Evolutionary conservation across 2,329 filamentous ascomycete genomes (phyloP).

Genomic region (Cordyceps farinosa): DNA sequence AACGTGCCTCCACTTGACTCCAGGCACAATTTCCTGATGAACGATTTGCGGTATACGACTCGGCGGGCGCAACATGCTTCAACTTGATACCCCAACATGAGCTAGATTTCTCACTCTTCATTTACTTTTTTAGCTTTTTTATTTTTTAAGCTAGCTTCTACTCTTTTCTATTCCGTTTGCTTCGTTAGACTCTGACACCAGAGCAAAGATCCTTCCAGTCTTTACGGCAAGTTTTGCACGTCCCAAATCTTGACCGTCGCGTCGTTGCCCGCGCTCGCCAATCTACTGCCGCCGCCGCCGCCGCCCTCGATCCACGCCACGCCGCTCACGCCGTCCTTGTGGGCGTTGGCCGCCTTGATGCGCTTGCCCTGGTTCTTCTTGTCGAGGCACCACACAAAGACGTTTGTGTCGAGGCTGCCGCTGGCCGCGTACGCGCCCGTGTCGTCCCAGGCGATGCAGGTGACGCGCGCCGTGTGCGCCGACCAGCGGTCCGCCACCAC

Average conservation of each 20-base stretch:
- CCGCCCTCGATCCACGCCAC: slow-evolving; percentile 72
- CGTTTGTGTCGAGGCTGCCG: slow-evolving; percentile 83
- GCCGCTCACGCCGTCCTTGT: slow-evolving; percentile 92
- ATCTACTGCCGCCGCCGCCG: slow-evolving; percentile 37
- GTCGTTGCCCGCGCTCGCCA: slow-evolving; percentile 81
- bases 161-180: not conserved
- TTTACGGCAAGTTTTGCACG: slow-evolving; percentile 32
- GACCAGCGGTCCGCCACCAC: slow-evolving; percentile 74
- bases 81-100: slow-evolving; percentile 12
- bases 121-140: not conserved
- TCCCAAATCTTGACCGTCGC: slow-evolving; percentile 87
- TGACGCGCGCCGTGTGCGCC: slow-evolving; percentile 57
- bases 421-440: slow-evolving; percentile 75
- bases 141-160: not conserved
- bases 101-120: not conserved
- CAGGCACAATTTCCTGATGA: too few species aligned
- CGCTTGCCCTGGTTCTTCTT: slow-evolving; percentile 77
- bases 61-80: not conserved
- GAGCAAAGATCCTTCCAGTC: too few species aligned
- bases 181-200: not conserved
- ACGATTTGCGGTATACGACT: too few species aligned
- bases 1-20: too few species aligned
- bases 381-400: slow-evolving; percentile 84
- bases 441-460: slow-evolving; percentile 69
- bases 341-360: slow-evolving; percentile 80